Conservation (phyloP, 768 basidiomycete species). For the Podaxis mareebaensis region DNA sequence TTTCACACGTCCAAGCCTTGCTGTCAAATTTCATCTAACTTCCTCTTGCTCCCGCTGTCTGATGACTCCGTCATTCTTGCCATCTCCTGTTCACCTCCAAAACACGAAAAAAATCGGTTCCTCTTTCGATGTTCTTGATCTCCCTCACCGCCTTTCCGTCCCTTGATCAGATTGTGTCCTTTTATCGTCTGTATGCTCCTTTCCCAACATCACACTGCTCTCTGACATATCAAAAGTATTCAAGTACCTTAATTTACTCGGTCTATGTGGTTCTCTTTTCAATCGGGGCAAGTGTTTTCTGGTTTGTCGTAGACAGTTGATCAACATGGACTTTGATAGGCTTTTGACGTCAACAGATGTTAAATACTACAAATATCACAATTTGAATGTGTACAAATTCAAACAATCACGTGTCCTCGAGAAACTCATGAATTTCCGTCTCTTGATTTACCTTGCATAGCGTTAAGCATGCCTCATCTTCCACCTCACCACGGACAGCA, state of each 20-base stretch:
- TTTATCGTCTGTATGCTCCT: slow-evolving; percentile 17
- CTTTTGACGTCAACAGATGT: neutral
- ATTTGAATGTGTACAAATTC: neutral
- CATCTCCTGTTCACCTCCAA: neutral
- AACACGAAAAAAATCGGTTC: neutral
- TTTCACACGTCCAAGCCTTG: slow-evolving; percentile 9
- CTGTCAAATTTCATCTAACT: slow-evolving; percentile 8
- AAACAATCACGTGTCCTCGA: slow-evolving; percentile 9
- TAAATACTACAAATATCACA: neutral
- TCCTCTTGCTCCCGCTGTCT: neutral
- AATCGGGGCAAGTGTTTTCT: slow-evolving; percentile 10
- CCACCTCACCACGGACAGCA: slow-evolving; percentile 3
- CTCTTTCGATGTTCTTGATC: slow-evolving; percentile 14
- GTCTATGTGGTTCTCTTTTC: slow-evolving; percentile 13
- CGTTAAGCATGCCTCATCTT: neutral
- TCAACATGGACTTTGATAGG: slow-evolving; percentile 12
- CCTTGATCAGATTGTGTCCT: slow-evolving; percentile 12
- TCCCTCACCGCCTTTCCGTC: slow-evolving; percentile 4
- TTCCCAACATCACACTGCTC: slow-evolving; percentile 15
- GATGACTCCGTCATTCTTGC: slow-evolving; percentile 7
- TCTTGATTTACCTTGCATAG: neutral
- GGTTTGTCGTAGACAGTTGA: slow-evolving; percentile 14
- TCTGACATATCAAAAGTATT: slow-evolving; percentile 17
- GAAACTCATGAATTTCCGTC: neutral
- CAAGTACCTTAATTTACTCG: slow-evolving; percentile 18